Base-by-base conservation (phyloP, 2,329 filamentous ascomycete species). In the Fusarium nanum region DNA sequence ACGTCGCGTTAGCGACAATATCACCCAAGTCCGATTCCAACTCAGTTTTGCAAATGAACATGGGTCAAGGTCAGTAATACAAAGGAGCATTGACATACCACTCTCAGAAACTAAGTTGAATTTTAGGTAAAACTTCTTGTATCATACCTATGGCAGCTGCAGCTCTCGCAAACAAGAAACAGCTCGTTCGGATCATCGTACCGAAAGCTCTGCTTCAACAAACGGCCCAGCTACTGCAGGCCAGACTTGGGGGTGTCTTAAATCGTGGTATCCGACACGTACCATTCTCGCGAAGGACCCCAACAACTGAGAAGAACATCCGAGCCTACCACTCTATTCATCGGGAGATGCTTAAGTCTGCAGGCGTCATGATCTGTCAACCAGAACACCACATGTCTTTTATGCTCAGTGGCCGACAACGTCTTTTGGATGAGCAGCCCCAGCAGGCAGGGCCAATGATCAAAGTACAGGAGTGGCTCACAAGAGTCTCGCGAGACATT, bases 361-460 rank as follows among this genome's bases (percentile, higher is more conserved):
- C 79, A 0, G 89, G 89, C 0, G 77, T 92, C 0, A 82, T 92
- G 23, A 76, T 92, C 0, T 82, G 84, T 0, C 82, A 89, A 2
- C 90, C 90, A 0, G 90, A 92, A 56, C 87, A 92, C 64, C 80
- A 89, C 1, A 78, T 92, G 8, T 92, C 90, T 0, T 91, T 91
- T 76, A 87, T 86, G 71, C 80, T 92, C 3, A 89, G 88, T 62
- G 88, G 88, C 0, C 73, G 88, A 1, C 88, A 92, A 70, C 82
- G 83, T 2, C 77, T 91, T 1, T 81, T 85, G 0, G 85, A 90
- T 44, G 77, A 78, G 5, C 79, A 82, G 10, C 68, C 83, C 2
- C 57, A 75, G 0, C 79, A 87, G 37, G 85, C 86, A 0, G 76
- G 70, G 0, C 73, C 76, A 0, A 87, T 92, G 83, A 78, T 90